phyloP scores from a whole-genome alignment of 2,329 filamentous ascomycete genomes.

The Passalora sequoiae region DNA sequence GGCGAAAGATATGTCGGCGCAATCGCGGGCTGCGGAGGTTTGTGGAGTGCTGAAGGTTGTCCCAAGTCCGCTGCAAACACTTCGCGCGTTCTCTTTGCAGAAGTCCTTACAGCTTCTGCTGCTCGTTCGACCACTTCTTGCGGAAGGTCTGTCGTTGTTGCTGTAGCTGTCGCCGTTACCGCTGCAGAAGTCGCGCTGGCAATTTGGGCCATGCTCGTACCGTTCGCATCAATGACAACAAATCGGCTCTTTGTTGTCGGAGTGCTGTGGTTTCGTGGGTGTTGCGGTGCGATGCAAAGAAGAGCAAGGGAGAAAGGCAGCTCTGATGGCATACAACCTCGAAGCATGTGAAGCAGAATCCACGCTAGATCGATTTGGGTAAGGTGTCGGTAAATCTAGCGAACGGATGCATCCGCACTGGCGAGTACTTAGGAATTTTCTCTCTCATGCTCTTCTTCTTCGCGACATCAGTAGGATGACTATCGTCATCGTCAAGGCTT shows the following conservation, averaged over 20 bases:
- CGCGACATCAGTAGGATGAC: neutral
- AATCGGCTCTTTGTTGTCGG: no score
- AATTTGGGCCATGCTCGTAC: constrained; percentile 21
- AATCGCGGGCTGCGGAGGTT: constrained; percentile 38
- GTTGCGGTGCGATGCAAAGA: no score
- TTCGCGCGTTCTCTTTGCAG: constrained; percentile 51
- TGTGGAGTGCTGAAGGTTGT: constrained; percentile 39
- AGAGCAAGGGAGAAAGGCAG: no score
- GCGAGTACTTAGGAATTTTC: no score
- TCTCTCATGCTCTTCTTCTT: neutral
- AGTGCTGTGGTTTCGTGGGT: no score
- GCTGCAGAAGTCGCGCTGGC: no score
- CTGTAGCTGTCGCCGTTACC: constrained; percentile 1
- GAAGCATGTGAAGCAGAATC: no score
- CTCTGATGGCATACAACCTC: no score
- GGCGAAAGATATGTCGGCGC: constrained; percentile 44
- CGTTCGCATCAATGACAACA: no score
- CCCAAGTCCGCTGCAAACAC: constrained; percentile 52
- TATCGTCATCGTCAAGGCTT: neutral
- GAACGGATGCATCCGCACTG: no score
- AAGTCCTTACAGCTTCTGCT: constrained; percentile 37
- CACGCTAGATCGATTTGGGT: no score
- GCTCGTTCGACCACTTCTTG: constrained; percentile 22
- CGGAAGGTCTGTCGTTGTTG: constrained; percentile 17
- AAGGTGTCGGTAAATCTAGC: no score